A percentile compares a stretch with the other conserved stretches of the same genome.
phyloP scores from a whole-genome alignment of 2,329 filamentous ascomycete genomes.

The Hymenoscyphus infarciens region DNA sequence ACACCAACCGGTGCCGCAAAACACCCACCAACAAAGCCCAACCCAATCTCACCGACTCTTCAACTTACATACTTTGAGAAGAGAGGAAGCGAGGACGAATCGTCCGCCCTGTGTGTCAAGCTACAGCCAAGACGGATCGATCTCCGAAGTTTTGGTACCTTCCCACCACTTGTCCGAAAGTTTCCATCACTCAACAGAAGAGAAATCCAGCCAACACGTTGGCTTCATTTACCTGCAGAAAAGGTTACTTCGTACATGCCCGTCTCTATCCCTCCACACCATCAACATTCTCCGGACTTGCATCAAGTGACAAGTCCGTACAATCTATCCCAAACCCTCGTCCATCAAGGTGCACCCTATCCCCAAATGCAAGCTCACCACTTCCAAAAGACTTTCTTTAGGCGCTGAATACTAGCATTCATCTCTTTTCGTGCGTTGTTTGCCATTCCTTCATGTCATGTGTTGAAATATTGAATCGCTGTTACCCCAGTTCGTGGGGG shows the following conservation, averaged over 20 bases:
- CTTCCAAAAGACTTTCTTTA: constrained; percentile 9
- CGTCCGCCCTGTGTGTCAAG: background rate
- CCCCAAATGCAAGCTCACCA: background rate
- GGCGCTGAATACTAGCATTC: constrained; percentile 20
- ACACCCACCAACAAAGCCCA: background rate
- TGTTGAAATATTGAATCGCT: constrained; percentile 14
- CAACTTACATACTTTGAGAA: background rate
- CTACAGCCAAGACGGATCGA: background rate
- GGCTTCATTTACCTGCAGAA: too few relatives aligned
- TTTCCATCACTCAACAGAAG: background rate
- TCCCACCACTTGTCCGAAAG: background rate
- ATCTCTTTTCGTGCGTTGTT: constrained; percentile 13
- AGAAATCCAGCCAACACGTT: too few relatives aligned
- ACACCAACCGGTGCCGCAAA: background rate
- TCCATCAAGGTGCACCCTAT: background rate
- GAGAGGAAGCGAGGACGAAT: background rate
- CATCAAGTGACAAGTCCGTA: background rate
- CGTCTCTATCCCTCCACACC: background rate
- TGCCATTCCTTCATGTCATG: constrained; percentile 17
- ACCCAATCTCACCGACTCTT: background rate
- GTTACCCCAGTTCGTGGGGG: constrained; percentile 8
- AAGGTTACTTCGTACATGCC: background rate
- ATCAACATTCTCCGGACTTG: background rate
- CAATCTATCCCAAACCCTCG: background rate
- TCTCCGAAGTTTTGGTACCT: background rate